phyloP scores from a whole-genome alignment of 1,284 basidiomycete genomes.

The Apiotrichum brassicae region DNA sequence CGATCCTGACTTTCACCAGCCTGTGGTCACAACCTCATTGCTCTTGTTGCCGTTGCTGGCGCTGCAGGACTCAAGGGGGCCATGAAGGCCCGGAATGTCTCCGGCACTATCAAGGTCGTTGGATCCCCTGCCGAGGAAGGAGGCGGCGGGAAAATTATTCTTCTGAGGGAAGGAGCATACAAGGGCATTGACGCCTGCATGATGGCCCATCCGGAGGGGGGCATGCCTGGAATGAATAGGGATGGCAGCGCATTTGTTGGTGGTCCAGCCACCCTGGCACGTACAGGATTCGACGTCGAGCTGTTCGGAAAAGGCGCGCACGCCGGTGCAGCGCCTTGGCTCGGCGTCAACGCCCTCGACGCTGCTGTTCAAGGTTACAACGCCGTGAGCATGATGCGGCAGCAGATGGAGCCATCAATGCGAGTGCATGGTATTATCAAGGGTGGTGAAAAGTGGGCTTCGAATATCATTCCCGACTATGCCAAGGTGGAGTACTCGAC shows the following conservation, averaged over 20 bases:
- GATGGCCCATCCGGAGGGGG: constrained; percentile 28
- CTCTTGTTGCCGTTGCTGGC: constrained; percentile 42
- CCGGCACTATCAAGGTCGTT: constrained; percentile 39
- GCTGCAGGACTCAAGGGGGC: constrained; percentile 39
- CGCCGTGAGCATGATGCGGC: constrained; percentile 47
- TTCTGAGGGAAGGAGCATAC: constrained; percentile 70
- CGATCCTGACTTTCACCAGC: constrained; percentile 43
- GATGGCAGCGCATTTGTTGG: constrained; percentile 19
- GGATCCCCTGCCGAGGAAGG: constrained; percentile 62
- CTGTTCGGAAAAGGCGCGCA: constrained; percentile 29
- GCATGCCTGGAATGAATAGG: constrained; percentile 9
- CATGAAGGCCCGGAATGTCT: constrained; percentile 29
- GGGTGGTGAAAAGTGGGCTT: constrained; percentile 38
- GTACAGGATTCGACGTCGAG: constrained; percentile 26
- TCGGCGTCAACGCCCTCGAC: constrained; percentile 50
- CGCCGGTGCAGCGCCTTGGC: constrained; percentile 43
- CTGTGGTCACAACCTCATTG: constrained; percentile 56
- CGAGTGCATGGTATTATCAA: constrained; percentile 47
- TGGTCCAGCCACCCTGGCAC: constrained; percentile 23
- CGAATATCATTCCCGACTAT: constrained; percentile 40
- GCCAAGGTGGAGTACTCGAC: constrained; percentile 34
- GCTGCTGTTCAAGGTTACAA: constrained; percentile 48
- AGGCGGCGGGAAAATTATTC: constrained; percentile 69
- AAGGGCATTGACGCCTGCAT: constrained; percentile 47
- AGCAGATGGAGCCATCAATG: constrained; percentile 43